These are phyloP conservation scores for Endothia cerciana DNA, from an alignment of 2,329 filamentous ascomycete genomes.

Conservation along the genomic window DNA sequence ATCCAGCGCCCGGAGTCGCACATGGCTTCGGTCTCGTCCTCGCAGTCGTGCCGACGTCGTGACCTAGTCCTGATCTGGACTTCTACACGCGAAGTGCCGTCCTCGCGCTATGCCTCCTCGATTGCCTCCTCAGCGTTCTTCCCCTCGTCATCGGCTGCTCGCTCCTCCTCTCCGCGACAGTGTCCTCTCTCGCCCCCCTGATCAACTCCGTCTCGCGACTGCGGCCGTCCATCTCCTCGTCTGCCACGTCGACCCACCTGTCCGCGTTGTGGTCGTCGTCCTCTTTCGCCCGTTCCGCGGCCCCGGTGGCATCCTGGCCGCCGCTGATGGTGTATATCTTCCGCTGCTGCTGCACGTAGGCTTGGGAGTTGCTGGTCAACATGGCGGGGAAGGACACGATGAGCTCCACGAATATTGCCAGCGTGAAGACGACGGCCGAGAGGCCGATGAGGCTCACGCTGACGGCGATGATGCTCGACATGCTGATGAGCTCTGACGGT, in stretches of 20 bases:
- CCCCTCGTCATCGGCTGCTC: slow-evolving; percentile 24
- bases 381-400: slow-evolving; percentile 28
- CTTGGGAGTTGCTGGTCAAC: slow-evolving; percentile 29
- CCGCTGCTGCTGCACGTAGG: slow-evolving; percentile 28
- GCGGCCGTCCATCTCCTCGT: slow-evolving; percentile 17
- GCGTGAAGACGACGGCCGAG: slow-evolving; percentile 19
- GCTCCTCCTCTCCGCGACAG: neutral
- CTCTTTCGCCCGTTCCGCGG: slow-evolving; percentile 8
- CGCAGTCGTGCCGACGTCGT: neutral
- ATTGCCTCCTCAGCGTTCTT: slow-evolving; percentile 25
- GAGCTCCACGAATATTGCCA: slow-evolving; percentile 28
- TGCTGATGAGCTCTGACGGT: neutral
- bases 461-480: slow-evolving; percentile 29
- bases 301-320: neutral
- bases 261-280: slow-evolving; percentile 10
- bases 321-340: slow-evolving; percentile 22
- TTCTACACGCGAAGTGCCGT: slow-evolving; percentile 20
- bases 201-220: neutral
- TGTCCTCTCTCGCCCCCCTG: neutral
- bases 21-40: neutral
- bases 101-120: slow-evolving; percentile 12
- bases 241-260: slow-evolving; percentile 23
- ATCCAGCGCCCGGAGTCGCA: neutral
- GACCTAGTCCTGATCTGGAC: neutral
- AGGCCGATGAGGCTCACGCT: slow-evolving; percentile 29